Base-by-base conservation (phyloP, 164 flowering plant genomes). In the Cinnamomum chago region DNA sequence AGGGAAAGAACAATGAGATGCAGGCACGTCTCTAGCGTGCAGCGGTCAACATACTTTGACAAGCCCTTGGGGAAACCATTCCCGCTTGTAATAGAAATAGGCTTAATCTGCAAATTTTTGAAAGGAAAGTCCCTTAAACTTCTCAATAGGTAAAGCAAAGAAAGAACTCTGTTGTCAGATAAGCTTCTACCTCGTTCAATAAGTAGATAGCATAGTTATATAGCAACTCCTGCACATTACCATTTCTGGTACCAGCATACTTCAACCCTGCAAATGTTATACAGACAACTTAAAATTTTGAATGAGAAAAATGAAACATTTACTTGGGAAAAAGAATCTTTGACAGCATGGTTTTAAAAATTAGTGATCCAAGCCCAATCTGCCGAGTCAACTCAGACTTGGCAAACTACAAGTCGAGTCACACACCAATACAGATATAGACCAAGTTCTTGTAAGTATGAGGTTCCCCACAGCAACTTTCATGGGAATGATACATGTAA, bases 221-320 rank as follows among this genome's bases (percentile, higher is more conserved):
- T 28, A 96, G 90, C 78, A 96, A 80, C 73, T 92, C 97, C 76
- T 91, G 95, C 25, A 90, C 95, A 80, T 92, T 79, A 55, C 85
- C 94, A 87, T 96, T 86, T 84, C 86, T 91, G 30, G 93, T 84
- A 69, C 98, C 99, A 80, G 99, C 98, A 86, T 86, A 96, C 79
- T 90, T 90, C 79, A 96, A 80, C 67, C 98, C 98, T 96, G 86
- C 73, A 74, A 76, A 81, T 4, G 66, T 66, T 23, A 30, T 7
- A 65, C 52, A 51, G 25, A n/a, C 33, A 13, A 28, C 47, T 67
- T 67, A 67, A 35, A 17, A 28, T 28, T n/a, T 22, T 67, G 35
- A 67, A 67, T 66, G 47, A 55, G 20, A 55, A 55, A 55, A 55
- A 55, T 55, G 35, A 30, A 30, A 30, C 35, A 30, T 30, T 30